Evolutionary conservation across 2,329 filamentous ascomycete genomes (phyloP).

Genomic region (Tolypocladium amazonense): DNA sequence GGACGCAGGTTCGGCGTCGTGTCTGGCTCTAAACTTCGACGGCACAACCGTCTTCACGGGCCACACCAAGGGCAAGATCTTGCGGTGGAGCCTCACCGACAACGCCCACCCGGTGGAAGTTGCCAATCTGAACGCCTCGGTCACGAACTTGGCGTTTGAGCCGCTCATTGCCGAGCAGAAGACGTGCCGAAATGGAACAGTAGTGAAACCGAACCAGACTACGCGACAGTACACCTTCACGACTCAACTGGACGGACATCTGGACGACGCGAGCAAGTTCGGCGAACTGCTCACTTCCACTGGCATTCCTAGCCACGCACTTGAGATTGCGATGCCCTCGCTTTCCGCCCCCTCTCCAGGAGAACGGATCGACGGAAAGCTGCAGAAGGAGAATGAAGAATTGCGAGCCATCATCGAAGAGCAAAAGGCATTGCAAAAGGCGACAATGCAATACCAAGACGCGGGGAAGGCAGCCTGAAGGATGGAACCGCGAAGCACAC

Average conservation of each 20-base stretch:
- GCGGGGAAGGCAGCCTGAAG: neutral
- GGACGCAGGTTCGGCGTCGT: conserved; percentile 54
- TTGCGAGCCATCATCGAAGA: conserved; percentile 34
- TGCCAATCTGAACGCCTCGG: conserved; percentile 64
- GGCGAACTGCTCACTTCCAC: conserved; percentile 31
- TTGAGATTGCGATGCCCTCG: conserved; percentile 39
- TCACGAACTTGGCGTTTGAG: conserved; percentile 72
- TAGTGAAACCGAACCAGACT: conserved; percentile 73
- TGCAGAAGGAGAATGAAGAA: conserved; percentile 29
- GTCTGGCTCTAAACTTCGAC: conserved; percentile 70
- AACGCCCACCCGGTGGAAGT: conserved; percentile 57
- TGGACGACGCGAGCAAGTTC: conserved; percentile 30
- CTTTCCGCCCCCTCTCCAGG: conserved; percentile 22
- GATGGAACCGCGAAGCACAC: neutral
- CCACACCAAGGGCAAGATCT: conserved; percentile 67
- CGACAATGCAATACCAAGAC: conserved; percentile 4
- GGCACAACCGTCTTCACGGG: conserved; percentile 71
- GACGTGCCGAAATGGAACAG: conserved; percentile 40
- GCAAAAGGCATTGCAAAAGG: conserved; percentile 20
- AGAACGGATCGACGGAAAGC: conserved; percentile 8
- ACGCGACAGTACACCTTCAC: conserved; percentile 55
- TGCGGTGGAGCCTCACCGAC: conserved; percentile 70
- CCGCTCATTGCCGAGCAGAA: conserved; percentile 39
- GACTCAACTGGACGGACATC: conserved; percentile 45
- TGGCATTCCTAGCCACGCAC: conserved; percentile 34